Evolutionary conservation across 345 rosid species (phyloP), one percentile per base, ranked within the genome.

Genomic region (Acer saccharum): DNA sequence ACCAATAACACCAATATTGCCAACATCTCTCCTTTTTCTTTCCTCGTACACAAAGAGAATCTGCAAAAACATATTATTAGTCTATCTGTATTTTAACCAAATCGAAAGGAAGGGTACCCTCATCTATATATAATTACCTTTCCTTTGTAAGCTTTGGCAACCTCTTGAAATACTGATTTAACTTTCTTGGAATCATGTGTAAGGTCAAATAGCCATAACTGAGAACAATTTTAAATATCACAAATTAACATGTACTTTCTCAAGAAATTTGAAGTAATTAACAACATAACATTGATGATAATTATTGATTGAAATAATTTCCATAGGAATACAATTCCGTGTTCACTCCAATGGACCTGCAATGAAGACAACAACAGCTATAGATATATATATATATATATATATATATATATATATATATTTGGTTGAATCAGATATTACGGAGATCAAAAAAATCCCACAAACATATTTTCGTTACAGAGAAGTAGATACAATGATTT

Each of bases 131-230:
- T n/a, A 39, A n/a, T 71, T 71, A 71, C 74, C 74, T 71, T 71
- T 11, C 63, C 74, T 71, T 54, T 54, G 74, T 29, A 71, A 71
- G 10, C 63, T 71, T 55, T 54, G 20, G 74, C 74, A 54, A 39
- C 62, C 48, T 71, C 46, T 54, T 29, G 64, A 54, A 71, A 71
- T 18, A 29, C 10, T 17, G 64, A 54, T 54, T 29, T 71, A 54
- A 55, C 74, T 35, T 52, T 60, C 4, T 60, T 39, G 18, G 46
- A 17, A 71, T 52, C 74, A 27, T 52, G 74, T 4, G 6, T 17
- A 3, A n/a, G 44, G 44, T 20, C 46, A 4, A 18, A 52, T 52
- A 71, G 74, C 74, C 74, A 71, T 71, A 29, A 52, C 63, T 70
- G 74, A 70, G 62, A 70, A 54, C 62, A 29, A 29, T 16, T 52